Conservation (phyloP, 257 asterid species). For the Nicotiana otophora region DNA sequence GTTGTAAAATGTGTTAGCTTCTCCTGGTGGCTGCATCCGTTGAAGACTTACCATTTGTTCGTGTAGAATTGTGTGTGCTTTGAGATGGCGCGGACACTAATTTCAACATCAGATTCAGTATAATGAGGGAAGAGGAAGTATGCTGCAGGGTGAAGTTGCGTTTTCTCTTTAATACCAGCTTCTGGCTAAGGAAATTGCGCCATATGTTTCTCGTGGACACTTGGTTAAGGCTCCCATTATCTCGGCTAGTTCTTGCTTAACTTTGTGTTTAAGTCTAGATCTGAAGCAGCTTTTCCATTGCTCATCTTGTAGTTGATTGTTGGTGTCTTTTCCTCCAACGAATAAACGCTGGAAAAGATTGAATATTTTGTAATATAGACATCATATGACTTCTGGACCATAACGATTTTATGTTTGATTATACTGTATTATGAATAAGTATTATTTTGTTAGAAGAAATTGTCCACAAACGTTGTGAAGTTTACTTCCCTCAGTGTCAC, state of each 20-base stretch:
- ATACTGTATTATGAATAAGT: not conserved
- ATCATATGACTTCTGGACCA: not conserved
- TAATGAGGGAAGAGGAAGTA: not conserved
- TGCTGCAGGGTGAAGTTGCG: conserved; percentile 1
- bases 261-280: not conserved
- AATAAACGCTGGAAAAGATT: not conserved
- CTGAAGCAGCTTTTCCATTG: not conserved
- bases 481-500: not conserved
- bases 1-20: not conserved
- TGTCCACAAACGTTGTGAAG: not conserved
- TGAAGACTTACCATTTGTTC: not conserved
- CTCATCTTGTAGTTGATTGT: not conserved
- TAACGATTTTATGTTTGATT: not conserved
- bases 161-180: not conserved
- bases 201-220: not conserved
- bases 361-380: conserved; percentile 3
- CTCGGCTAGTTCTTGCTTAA: not conserved
- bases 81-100: not conserved
- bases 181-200: not conserved
- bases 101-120: not conserved
- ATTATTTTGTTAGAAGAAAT: not conserved
- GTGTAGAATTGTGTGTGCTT: not conserved
- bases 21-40: not conserved
- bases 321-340: not conserved
- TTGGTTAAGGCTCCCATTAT: not conserved